Percentiles rank a stretch among this genome's conserved stretches.
phyloP scores from a whole-genome alignment of 1,139 yeast species.

The Eremothecium cymbalariae region DNA sequence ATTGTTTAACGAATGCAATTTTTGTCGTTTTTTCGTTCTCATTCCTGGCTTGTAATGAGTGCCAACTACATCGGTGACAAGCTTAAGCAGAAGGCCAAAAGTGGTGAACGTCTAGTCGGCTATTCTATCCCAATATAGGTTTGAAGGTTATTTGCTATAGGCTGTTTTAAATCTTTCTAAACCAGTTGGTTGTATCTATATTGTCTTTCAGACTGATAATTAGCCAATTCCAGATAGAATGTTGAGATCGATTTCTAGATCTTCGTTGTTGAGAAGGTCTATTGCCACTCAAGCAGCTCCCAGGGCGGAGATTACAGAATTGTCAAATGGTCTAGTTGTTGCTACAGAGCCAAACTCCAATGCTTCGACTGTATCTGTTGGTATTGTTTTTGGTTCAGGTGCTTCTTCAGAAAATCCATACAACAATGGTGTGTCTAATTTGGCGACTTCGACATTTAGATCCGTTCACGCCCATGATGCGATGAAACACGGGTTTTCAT shows the following conservation, averaged over 20 bases:
- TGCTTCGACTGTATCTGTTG: constrained; percentile 53
- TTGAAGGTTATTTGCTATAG: no score
- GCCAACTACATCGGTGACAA: no score
- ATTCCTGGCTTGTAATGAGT: no score
- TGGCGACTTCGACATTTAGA: constrained; percentile 47
- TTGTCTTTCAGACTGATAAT: no score
- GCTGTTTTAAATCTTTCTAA: no score
- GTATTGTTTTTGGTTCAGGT: constrained; percentile 68
- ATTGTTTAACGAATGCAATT: no score
- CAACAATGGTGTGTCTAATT: constrained; percentile 70
- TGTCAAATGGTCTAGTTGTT: constrained; percentile 63
- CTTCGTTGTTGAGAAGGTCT: constrained; percentile 30
- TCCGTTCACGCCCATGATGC: constrained; percentile 33
- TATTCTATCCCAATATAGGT: no score
- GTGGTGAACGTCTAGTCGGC: no score
- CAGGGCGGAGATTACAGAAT: constrained; percentile 59
- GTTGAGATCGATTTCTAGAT: constrained; percentile 28
- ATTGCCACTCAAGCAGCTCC: constrained; percentile 46
- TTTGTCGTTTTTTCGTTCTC: no score
- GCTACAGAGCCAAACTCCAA: constrained; percentile 57
- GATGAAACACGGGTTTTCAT: constrained; percentile 39
- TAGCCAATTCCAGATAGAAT: constrained; percentile 13
- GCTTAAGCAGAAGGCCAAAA: no score
- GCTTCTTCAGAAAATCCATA: constrained; percentile 70
- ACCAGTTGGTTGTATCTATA: no score